Evolutionary conservation across 768 basidiomycete species (phyloP), one percentile per base, ranked within the genome.

Genomic region (Suillus fuscotomentosus): DNA sequence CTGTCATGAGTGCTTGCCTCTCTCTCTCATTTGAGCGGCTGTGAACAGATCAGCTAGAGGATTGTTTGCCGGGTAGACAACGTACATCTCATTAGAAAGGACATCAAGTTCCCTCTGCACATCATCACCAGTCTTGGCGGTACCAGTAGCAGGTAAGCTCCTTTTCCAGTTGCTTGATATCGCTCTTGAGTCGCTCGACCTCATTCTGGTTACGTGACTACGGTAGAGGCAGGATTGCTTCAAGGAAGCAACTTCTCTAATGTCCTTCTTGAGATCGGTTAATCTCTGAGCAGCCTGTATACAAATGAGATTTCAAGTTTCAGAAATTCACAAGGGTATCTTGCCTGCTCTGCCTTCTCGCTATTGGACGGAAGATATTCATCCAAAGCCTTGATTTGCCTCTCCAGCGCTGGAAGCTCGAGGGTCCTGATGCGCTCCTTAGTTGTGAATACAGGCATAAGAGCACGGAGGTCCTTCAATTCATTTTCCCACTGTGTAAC

Each of bases 71-170:
- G 38, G 62, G n/a, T 9, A 60, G 53, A 20, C 61, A 48, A 76
- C 87, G 71, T 70, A 97, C 95, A 94, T 80, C 65, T 89, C 82
- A 17, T 77, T 78, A 1, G 83, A 80, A 27, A 96, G 73, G 2
- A 78, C 76, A 62, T 90, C 86, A 7, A 97, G 80, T 71, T 97
- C 89, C 31, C 69, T 77, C 73, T 98, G 91, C 17, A 98, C 89
- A 55, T 96, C 95, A 54, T 94, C 92, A 1, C 86, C 84, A 1
- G 95, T 95, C 75, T 88, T 92, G 15, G 86, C 84, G 41, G 89
- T 90, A 2, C 95, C 96, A 2, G 88, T 88, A 8, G 83, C 77
- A 22, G 83, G 83, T 78, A 17, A 99, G 82, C 55, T 91, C 86
- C 55, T 78, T 78, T 75, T 97, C 93, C 53, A 95, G 78, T 55